A percentile compares a stretch with the other conserved stretches of the same genome.
Conservation (phyloP, 129 eudicot genomes). For the Helianthus annuus region HanXRQr2.0-SUNRISE NC_035436.2:198986355-198986854, state of each 20-base stretch:
- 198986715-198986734: too few species aligned
- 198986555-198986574: conserved; percentile 47
- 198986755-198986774: too few species aligned
- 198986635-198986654: conserved; percentile 58
- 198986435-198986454: too few species aligned
- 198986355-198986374: too few species aligned
- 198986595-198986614: conserved; percentile 97
- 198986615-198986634: conserved; percentile 77
- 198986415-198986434: too few species aligned
- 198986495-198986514: conserved; percentile 47
- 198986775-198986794: too few species aligned
- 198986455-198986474: neutral
- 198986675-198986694: conserved; percentile 93
- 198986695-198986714: conserved; percentile 43
- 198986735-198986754: too few species aligned
- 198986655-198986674: conserved; percentile 61
- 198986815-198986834: too few species aligned
- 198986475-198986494: conserved; percentile 53
- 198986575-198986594: conserved; percentile 84
- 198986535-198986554: conserved; percentile 46
- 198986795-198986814: too few species aligned
- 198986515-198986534: conserved; percentile 63
- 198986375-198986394: too few species aligned
- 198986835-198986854: too few species aligned
- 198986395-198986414: too few species aligned